Percentiles rank a stretch among this genome's conserved stretches.
phyloP scores from a whole-genome alignment of 139 green algal genomes.

The Tetratostichococcus sp. region DNA sequence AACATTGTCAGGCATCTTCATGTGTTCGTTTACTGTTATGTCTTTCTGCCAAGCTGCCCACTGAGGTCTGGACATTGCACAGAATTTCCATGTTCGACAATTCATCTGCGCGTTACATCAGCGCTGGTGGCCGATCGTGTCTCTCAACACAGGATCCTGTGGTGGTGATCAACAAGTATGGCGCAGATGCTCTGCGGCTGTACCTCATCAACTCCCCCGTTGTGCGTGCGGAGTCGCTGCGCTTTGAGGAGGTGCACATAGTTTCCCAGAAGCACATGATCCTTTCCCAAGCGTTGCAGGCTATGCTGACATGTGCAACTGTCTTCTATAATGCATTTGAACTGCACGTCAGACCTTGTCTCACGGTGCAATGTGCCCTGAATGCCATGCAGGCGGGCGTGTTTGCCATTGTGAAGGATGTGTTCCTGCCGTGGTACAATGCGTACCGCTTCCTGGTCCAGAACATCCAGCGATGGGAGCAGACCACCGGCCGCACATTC shows the following conservation, averaged over 20 bases:
- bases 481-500: slow-evolving; percentile 51
- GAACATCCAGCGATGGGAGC: slow-evolving; percentile 77
- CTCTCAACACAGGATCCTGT: slow-evolving; percentile 78
- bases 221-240: slow-evolving; percentile 86
- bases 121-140: no score
- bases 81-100: no score
- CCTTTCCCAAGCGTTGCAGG: no score
- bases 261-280: no score
- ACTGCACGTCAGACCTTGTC: no score
- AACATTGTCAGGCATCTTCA: not conserved
- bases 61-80: no score
- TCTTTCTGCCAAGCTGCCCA: no score
- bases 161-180: slow-evolving; percentile 85
- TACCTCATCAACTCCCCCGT: slow-evolving; percentile 98
- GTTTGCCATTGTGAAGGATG: slow-evolving; percentile 89
- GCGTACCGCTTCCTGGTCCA: slow-evolving; percentile 92
- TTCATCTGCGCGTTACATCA: no score
- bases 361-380: no score
- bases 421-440: slow-evolving; percentile 99
- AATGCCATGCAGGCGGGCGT: slow-evolving; percentile 84
- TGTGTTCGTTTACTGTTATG: no score
- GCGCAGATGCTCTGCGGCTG: slow-evolving; percentile 91
- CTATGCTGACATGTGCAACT: no score
- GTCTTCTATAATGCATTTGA: no score
- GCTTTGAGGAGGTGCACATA: slow-evolving; percentile 89